Conservation (phyloP, 495 filamentous ascomycete genomes). For the Sordaria brevicollis region DNA sequence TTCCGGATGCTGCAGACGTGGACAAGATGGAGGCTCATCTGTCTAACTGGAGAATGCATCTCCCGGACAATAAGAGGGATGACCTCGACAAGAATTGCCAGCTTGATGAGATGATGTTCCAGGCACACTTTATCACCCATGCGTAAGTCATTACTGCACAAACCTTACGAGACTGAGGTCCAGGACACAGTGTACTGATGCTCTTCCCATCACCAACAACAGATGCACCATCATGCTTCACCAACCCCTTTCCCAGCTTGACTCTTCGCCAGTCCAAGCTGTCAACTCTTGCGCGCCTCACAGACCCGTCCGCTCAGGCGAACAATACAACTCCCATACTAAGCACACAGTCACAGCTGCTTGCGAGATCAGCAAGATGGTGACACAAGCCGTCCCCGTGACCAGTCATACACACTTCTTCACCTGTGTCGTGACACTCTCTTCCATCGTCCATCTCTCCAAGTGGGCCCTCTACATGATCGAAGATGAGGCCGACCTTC, state of each 20-base stretch:
- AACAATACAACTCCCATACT: constrained; percentile 60
- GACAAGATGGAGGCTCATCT: constrained; percentile 61
- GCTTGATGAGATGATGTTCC: constrained; percentile 86
- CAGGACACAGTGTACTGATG: background rate
- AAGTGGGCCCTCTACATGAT: constrained; percentile 48
- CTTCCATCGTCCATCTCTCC: constrained; percentile 50
- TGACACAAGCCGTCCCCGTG: constrained; percentile 64
- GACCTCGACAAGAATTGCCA: constrained; percentile 56
- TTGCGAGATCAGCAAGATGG: constrained; percentile 64
- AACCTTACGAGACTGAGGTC: background rate
- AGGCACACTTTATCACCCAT: constrained; percentile 75
- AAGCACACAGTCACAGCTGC: constrained; percentile 72
- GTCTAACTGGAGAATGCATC: constrained; percentile 72
- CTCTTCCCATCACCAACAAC: background rate
- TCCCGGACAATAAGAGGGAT: constrained; percentile 65
- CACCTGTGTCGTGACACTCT: constrained; percentile 70
- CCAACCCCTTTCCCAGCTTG: constrained; percentile 54
- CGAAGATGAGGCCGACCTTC: constrained; percentile 58
- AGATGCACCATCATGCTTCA: constrained; percentile 62
- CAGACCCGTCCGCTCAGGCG: constrained; percentile 41
- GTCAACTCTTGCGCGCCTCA: constrained; percentile 50
- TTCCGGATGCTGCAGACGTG: constrained; percentile 34
- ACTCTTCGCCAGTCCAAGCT: constrained; percentile 40
- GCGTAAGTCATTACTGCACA: constrained; percentile 32
- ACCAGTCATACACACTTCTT: constrained; percentile 80